A percentile compares a stretch with the other conserved stretches of the same genome.
phyloP scores from a whole-genome alignment of 1,284 basidiomycete species.

The Coniferiporia sulphurascens region DNA sequence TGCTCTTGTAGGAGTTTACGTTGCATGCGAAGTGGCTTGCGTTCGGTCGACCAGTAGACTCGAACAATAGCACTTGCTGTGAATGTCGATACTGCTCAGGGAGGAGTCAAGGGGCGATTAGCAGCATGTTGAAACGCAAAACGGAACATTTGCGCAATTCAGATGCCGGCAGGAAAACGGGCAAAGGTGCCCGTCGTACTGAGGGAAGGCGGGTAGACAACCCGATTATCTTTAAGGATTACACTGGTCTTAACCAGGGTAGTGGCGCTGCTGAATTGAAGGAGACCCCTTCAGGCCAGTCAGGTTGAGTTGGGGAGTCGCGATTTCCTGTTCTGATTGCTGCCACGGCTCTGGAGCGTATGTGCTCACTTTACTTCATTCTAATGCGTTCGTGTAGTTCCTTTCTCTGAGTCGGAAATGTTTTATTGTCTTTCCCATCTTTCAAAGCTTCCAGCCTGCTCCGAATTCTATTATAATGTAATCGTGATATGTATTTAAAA shows the following conservation, averaged over 20 bases:
- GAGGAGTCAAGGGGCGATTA: conserved; percentile 9
- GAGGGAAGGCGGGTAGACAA: background rate
- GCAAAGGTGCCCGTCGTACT: background rate
- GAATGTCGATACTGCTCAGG: conserved; percentile 13
- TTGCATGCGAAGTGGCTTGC: conserved; percentile 18
- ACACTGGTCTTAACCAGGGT: conserved; percentile 5
- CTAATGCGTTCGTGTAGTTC: too few relatives aligned
- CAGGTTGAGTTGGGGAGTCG: too few relatives aligned
- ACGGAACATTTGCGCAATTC: background rate
- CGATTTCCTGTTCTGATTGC: too few relatives aligned
- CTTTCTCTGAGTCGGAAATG: too few relatives aligned
- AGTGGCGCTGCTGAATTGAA: background rate
- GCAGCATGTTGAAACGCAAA: background rate
- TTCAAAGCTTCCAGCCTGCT: too few relatives aligned
- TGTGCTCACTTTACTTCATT: too few relatives aligned
- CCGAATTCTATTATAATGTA: too few relatives aligned
- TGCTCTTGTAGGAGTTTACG: conserved; percentile 10
- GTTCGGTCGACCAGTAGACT: conserved; percentile 10
- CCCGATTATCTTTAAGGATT: conserved; percentile 12
- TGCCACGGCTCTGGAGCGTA: too few relatives aligned
- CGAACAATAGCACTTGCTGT: conserved; percentile 3
- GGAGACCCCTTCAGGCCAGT: background rate
- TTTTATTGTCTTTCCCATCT: too few relatives aligned
- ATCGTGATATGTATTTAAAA: too few relatives aligned
- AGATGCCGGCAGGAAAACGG: background rate